Conservation (phyloP, 495 filamentous ascomycete genomes). For the Podospora appendiculata region DNA sequence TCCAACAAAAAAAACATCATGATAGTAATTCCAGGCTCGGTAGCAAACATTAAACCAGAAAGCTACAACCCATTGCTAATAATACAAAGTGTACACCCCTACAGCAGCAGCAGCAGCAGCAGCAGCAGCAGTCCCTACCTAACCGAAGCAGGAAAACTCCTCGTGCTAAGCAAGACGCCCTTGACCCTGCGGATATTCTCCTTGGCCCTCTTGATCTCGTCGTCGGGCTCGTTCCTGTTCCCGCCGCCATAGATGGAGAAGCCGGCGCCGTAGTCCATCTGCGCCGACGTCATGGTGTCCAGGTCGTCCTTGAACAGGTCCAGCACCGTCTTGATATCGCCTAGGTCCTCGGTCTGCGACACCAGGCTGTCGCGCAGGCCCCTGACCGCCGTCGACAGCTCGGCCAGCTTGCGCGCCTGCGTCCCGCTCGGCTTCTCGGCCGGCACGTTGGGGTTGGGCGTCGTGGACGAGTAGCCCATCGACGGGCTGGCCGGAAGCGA, state of each 20-base stretch:
- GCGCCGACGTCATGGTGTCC: constrained; percentile 32
- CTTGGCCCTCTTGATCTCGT: constrained; percentile 71
- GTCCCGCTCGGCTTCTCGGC: constrained; percentile 6
- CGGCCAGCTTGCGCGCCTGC: constrained; percentile 24
- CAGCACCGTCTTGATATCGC: constrained; percentile 32
- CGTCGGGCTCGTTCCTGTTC: constrained; percentile 51
- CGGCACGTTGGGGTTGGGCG: background rate
- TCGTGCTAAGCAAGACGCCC: constrained; percentile 77
- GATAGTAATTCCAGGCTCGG: too few relatives aligned
- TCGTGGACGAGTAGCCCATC: background rate
- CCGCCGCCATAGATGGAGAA: constrained; percentile 29
- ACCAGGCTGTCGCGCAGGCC: constrained; percentile 42
- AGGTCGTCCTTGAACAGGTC: constrained; percentile 41
- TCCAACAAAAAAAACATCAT: too few relatives aligned
- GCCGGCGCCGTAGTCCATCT: constrained; percentile 21
- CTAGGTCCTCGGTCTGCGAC: constrained; percentile 26
- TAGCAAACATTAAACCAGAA: too few relatives aligned
- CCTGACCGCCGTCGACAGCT: constrained; percentile 39
- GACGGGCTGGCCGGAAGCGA: constrained; percentile 41
- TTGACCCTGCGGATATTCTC: constrained; percentile 88
- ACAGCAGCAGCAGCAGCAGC: too few relatives aligned
- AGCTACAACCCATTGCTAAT: too few relatives aligned
- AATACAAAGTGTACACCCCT: too few relatives aligned
- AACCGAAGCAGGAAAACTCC: constrained; percentile 44
- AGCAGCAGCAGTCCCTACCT: background rate